These are phyloP conservation scores for Pharnaceum exiguum DNA, from an alignment of 148 eudicot species.

Conservation along the genomic window DNA sequence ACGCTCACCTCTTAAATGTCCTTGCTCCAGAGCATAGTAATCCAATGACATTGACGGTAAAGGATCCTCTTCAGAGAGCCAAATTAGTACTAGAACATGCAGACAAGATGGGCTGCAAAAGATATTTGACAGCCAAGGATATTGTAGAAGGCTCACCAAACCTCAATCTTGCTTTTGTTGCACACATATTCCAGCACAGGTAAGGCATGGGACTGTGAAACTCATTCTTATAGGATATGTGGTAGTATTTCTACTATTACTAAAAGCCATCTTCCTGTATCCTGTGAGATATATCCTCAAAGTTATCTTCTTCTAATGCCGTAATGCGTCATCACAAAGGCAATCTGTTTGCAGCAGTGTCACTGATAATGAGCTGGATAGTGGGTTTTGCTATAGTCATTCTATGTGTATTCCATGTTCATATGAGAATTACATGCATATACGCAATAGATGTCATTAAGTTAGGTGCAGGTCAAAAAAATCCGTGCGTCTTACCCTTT, in stretches of 20 bases:
- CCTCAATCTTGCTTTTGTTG: constrained; percentile 98
- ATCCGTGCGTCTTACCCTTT: no score
- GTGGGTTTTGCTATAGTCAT: background rate
- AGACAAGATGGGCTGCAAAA: constrained; percentile 98
- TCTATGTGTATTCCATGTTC: no score
- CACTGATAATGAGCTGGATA: background rate
- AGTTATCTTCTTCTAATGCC: no score
- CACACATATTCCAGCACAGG: constrained; percentile 98
- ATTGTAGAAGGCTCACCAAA: constrained; percentile 98
- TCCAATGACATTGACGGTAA: constrained; percentile 63
- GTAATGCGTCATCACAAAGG: background rate
- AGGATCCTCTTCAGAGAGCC: constrained; percentile 72
- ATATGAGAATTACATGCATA: background rate
- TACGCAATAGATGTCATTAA: background rate
- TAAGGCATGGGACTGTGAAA: constrained; percentile 25
- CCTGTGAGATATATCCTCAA: no score
- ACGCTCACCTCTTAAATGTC: constrained; percentile 80
- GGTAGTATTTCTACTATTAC: background rate
- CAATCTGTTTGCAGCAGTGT: background rate
- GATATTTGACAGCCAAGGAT: constrained; percentile 97
- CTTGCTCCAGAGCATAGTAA: constrained; percentile 92
- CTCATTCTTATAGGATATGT: background rate
- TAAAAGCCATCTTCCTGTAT: background rate
- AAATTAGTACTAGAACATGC: constrained; percentile 96
- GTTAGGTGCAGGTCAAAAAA: no score